These are phyloP conservation scores for Erysimum cheiri DNA, from an alignment of 441 rosid species.

Conservation along the genomic window DNA sequence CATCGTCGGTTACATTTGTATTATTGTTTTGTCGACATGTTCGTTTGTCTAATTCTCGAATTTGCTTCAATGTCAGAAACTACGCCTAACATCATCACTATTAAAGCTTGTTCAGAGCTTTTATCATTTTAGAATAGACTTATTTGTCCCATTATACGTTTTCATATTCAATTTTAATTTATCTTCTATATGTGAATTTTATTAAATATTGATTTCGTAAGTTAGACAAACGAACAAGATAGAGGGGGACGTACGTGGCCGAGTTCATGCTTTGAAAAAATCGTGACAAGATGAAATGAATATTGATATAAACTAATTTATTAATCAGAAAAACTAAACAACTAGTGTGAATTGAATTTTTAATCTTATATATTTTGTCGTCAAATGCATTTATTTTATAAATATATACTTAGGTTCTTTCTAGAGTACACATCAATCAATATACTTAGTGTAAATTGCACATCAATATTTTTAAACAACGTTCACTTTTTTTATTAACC, in stretches of 20 bases:
- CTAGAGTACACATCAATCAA: no score
- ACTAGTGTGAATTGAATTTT: slow-evolving; percentile 34
- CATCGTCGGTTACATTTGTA: slow-evolving; percentile 34
- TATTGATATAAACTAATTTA: neutral
- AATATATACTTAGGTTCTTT: neutral
- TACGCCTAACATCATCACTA: slow-evolving; percentile 44
- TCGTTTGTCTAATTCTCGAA: slow-evolving; percentile 42
- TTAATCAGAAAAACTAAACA: slow-evolving; percentile 1
- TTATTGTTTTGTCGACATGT: slow-evolving; percentile 30
- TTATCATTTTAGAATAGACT: slow-evolving; percentile 40
- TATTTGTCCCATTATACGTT: slow-evolving; percentile 39
- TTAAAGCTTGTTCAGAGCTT: slow-evolving; percentile 28
- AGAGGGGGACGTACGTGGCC: slow-evolving; percentile 37
- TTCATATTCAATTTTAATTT: slow-evolving; percentile 21
- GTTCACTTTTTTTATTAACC: no score
- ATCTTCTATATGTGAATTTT: slow-evolving; percentile 11
- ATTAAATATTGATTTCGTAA: slow-evolving; percentile 25
- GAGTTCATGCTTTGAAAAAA: slow-evolving; percentile 38
- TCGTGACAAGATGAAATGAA: slow-evolving; percentile 26
- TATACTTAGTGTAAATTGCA: neutral
- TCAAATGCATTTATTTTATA: neutral
- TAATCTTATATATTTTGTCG: neutral
- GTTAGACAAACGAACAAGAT: slow-evolving; percentile 35
- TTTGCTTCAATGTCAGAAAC: slow-evolving; percentile 36
- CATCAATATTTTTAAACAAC: no score